These are phyloP conservation scores for Sporisorium graminicola DNA, from an alignment of 1,284 basidiomycete genomes.

Conservation along the genomic window DNA sequence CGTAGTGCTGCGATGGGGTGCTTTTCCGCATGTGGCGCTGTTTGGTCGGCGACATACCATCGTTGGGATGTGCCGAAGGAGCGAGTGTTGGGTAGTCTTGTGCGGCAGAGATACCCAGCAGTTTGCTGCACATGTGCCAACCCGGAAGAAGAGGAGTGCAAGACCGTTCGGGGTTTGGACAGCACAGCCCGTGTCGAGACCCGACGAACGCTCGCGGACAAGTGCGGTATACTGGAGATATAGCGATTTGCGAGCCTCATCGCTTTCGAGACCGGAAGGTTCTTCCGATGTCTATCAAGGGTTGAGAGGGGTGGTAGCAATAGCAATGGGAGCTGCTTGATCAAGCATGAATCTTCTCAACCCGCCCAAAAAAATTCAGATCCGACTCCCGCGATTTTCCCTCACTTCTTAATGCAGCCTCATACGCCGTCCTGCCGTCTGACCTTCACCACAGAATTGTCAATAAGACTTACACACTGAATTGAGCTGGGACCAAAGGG, in stretches of 20 bases:
- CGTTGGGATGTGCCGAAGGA: constrained; percentile 11
- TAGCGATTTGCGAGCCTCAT: constrained; percentile 21
- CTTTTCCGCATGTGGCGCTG: constrained; percentile 28
- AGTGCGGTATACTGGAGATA: background rate
- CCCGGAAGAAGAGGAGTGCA: background rate
- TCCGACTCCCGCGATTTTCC: constrained; percentile 37
- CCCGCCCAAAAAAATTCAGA: constrained; percentile 9
- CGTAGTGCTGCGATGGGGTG: constrained; percentile 44
- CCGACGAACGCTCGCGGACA: background rate
- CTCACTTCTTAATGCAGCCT: background rate
- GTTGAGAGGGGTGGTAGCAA: background rate
- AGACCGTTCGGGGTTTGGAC: background rate
- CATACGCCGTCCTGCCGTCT: background rate
- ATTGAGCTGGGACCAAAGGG: background rate
- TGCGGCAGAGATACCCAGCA: too few species aligned
- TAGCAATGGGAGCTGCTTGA: background rate
- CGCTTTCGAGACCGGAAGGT: too few species aligned
- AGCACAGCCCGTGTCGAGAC: background rate
- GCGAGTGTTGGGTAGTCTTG: background rate
- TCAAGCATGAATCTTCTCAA: constrained; percentile 13
- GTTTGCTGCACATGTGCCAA: background rate
- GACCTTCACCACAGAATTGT: background rate
- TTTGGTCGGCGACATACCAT: background rate
- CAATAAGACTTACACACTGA: background rate
- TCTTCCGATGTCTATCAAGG: background rate